phyloP scores from a whole-genome alignment of 441 rosid genomes.

The Jatropha podagrica region DNA sequence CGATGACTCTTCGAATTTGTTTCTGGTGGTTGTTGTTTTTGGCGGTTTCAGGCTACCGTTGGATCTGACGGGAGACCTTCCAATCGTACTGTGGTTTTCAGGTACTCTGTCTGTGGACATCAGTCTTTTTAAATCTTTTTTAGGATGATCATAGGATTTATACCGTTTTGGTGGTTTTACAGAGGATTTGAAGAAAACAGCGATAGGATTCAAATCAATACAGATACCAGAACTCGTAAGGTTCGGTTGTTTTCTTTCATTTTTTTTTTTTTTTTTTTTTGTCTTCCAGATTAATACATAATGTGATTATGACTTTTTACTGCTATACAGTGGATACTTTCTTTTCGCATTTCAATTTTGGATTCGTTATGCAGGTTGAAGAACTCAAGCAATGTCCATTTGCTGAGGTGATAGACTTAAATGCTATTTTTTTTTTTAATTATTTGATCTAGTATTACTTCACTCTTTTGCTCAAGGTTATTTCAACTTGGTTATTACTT shows the following conservation, averaged over 20 bases:
- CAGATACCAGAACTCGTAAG: constrained; percentile 70
- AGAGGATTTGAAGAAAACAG: constrained; percentile 72
- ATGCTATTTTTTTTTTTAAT: neutral
- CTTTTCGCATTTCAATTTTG: constrained; percentile 9
- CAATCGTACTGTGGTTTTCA: constrained; percentile 82
- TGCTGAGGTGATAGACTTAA: constrained; percentile 59
- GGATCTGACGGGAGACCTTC: constrained; percentile 76
- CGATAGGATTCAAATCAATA: constrained; percentile 63
- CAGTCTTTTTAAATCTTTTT: neutral
- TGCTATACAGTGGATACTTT: neutral
- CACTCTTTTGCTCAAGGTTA: neutral
- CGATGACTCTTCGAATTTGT: constrained; percentile 1
- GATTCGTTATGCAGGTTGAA: constrained; percentile 50
- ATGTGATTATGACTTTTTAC: neutral
- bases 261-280: neutral
- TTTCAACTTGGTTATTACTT: neutral
- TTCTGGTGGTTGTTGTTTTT: constrained; percentile 1
- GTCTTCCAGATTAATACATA: neutral
- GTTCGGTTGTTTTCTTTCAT: constrained; percentile 20
- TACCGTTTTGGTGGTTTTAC: constrained; percentile 17
- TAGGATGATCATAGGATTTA: neutral
- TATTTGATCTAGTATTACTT: neutral
- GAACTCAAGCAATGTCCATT: constrained; percentile 75
- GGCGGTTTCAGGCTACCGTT: constrained; percentile 62
- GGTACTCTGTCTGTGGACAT: constrained; percentile 31